Percentiles rank a stretch among this genome's conserved stretches.
These are phyloP conservation scores for Laetiporus sulphureus DNA, from an alignment of 1,284 basidiomycete species.

Conservation along the genomic window DNA sequence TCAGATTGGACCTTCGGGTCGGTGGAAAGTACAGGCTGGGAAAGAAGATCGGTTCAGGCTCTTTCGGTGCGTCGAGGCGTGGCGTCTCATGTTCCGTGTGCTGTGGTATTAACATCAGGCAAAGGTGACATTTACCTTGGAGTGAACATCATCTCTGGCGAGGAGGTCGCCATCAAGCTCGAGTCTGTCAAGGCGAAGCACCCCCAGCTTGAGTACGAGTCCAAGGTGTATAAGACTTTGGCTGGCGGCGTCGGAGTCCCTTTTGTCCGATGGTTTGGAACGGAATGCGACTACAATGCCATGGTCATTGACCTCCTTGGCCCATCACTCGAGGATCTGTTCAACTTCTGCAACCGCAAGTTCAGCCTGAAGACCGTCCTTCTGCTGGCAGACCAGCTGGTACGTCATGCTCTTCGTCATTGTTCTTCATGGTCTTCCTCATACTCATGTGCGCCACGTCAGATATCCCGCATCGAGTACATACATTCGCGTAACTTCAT, in stretches of 20 bases:
- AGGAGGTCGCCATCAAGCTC: conserved; percentile 99
- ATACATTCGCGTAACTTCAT: conserved; percentile 99
- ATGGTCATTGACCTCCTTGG: conserved; percentile 99
- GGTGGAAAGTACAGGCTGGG: conserved; percentile 99
- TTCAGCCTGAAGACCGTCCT: conserved; percentile 97
- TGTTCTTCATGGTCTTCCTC: conserved; percentile 6
- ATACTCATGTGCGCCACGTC: conserved; percentile 9
- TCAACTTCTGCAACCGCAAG: conserved; percentile 99
- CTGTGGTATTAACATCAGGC: conserved; percentile 1
- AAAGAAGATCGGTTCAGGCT: conserved; percentile 99
- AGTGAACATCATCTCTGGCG: conserved; percentile 99
- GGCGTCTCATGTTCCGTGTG: background rate
- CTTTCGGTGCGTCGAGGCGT: conserved; percentile 70
- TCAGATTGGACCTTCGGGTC: conserved; percentile 89
- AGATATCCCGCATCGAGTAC: conserved; percentile 99
- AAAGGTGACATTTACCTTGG: conserved; percentile 98
- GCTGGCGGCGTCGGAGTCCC: conserved; percentile 98
- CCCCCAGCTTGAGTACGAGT: conserved; percentile 99
- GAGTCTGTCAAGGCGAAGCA: conserved; percentile 99
- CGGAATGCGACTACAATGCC: conserved; percentile 99
- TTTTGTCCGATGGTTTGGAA: conserved; percentile 97
- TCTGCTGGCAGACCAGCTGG: conserved; percentile 94
- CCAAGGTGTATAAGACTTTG: conserved; percentile 94
- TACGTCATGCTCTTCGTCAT: conserved; percentile 31
- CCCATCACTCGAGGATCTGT: conserved; percentile 95